Conservation (phyloP, 2,329 filamentous ascomycete species). For the Aspergillus tamarii region DNA sequence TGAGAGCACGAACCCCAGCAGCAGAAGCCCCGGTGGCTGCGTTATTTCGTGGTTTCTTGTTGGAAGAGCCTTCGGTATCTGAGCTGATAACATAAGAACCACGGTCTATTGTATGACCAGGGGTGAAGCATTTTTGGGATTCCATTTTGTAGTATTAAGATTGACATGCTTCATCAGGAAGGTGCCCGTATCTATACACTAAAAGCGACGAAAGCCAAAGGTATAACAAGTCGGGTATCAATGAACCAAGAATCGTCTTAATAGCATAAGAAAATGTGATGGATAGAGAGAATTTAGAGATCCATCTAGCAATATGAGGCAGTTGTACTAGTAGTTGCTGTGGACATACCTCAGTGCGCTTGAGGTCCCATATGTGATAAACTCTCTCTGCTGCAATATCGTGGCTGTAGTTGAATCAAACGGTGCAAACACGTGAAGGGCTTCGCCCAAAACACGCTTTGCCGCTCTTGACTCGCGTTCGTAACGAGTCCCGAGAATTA, state of each 20-base stretch:
- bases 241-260: background rate
- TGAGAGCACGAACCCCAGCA: conserved; percentile 80
- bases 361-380: background rate
- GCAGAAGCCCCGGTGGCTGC: conserved; percentile 77
- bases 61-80: conserved; percentile 27
- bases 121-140: conserved; percentile 13
- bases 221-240: background rate
- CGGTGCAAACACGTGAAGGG: conserved; percentile 4
- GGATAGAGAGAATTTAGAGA: background rate
- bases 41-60: conserved; percentile 58
- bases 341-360: background rate
- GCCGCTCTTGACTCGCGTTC: conserved; percentile 4
- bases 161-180: conserved; percentile 22
- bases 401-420: background rate
- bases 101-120: conserved; percentile 18
- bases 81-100: conserved; percentile 17
- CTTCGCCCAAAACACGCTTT: conserved; percentile 6
- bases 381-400: background rate
- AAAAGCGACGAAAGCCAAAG: conserved; percentile 4
- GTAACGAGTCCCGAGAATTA: background rate
- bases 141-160: conserved; percentile 12
- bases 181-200: background rate
- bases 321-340: background rate
- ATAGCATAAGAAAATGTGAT: background rate
- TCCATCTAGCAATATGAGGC: background rate